Evolutionary conservation across 805 yeast species (phyloP), one percentile per base, ranked within the genome.

Genomic region (Suhomyces pyralidae): DNA sequence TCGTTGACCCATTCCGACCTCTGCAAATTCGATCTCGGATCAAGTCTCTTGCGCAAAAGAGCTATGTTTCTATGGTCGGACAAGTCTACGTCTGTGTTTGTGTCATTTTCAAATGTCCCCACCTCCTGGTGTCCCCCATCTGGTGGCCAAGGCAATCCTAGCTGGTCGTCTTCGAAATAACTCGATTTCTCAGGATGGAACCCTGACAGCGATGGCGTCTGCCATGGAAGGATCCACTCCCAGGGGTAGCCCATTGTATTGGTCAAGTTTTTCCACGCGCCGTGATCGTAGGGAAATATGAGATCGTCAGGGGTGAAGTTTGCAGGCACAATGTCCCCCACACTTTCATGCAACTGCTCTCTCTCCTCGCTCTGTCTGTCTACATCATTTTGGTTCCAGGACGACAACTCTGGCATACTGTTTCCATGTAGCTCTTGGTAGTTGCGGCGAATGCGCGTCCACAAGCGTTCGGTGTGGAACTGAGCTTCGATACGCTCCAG

Each of bases 121-220:
- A 50, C 65, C n/a, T 63, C 63, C 48, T 71, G 77, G 58, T 78
- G 74, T 0, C 84, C 84, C 5, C 90, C 91, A 69, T 90, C 96
- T 1, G 97, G 96, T 1, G 99, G 99, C 96, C 97, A 93, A 2
- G 97, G 94, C 40, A 86, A 70, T 1, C 82, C 80, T 49, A 86
- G 68, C 54, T 87, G 80, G 59, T 85, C 88, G 22, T 75, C 81
- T 48, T 73, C 78, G 15, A 78, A 64, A 32, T 74, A 67, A 44
- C 85, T 89, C 54, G 63, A 58, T 45, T 79, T 83, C 6, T 67
- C 68, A 56, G 83, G 91, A 1, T 61, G 61, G 48, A 80, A 62
- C 0, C 97, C 97, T 57, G 1, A 84, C 12, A 38, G n/a, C 9
- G 56, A 51, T 0, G 97, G 85, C 2, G 61, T 64, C 1, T 87